Evolutionary conservation across 257 asterid genomes (phyloP).

Genomic region (Phtheirospermum japonicum): DNA sequence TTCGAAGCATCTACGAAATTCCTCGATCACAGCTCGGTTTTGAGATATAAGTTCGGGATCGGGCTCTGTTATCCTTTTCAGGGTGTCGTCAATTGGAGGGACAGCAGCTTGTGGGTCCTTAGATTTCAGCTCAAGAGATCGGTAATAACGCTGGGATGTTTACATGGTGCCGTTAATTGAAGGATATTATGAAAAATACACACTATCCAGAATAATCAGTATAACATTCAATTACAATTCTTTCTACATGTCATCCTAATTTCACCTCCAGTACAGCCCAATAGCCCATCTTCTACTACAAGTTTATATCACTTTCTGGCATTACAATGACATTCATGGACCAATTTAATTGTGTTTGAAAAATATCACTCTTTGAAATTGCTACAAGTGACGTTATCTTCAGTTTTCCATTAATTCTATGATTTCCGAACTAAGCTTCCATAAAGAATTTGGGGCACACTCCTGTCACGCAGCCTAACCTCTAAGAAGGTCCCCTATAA

Average conservation of each 20-base stretch:
- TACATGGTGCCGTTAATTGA: conserved; percentile 11
- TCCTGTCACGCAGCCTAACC: no score
- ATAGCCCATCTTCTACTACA: neutral
- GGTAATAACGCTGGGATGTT: conserved; percentile 68
- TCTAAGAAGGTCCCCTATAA: no score
- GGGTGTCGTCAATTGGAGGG: conserved; percentile 88
- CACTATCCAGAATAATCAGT: neutral
- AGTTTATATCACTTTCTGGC: conserved; percentile 1
- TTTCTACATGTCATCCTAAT: conserved; percentile 7
- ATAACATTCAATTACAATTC: conserved; percentile 5
- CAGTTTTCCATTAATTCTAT: neutral
- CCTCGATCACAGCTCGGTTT: conserved; percentile 59
- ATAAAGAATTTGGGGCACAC: neutral
- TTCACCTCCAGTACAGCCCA: neutral
- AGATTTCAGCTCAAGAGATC: conserved; percentile 74
- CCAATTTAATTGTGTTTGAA: neutral
- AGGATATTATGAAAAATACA: conserved; percentile 4
- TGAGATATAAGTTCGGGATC: conserved; percentile 59
- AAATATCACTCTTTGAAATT: neutral
- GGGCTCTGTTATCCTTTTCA: conserved; percentile 71
- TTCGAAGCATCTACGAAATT: conserved; percentile 59
- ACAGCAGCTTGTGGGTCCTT: conserved; percentile 70
- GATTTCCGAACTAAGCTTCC: neutral
- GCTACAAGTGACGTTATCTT: conserved; percentile 2
- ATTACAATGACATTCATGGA: neutral